Base-by-base conservation (phyloP, 1,284 basidiomycete genomes). In the Neotropicomus parvogracilis region DNA sequence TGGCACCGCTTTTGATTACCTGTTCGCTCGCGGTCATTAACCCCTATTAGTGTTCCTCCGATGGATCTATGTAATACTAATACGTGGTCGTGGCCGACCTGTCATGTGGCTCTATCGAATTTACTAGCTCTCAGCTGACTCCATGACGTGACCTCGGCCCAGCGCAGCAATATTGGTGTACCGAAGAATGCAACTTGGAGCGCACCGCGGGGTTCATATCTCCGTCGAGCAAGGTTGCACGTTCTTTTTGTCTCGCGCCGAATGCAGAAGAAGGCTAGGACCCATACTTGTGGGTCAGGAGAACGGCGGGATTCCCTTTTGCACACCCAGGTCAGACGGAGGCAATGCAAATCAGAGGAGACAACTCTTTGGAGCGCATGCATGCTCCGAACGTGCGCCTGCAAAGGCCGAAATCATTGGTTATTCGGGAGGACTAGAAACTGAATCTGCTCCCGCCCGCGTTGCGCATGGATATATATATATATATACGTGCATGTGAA, bases 191-290 rank as follows among this genome's bases (percentile, higher is more conserved):
- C 16, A 47, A 10, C 27, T 41, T 49, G 34, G 34, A 54, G 50
- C 11, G 38, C n/a, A 35, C 56, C 53, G 56, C 56, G 54, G 59
- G 33, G 20, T 53, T 44, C 39, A 35, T 33, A 54, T 44, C 50
- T 50, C 59, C 54, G 55, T 57, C 11, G 11, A 19, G 27, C 35
- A 26, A 44, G 39, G 45, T 42, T 37, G 24, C 32, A 17, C 28
- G 24, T 40, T 45, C 34, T 37, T 47, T 47, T 53, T 46, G 40
- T 49, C 38, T 29, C 37, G 31, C 40, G 16, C 31, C 37, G 38
- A 50, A 44, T 34, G 27, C 36, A 59, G 40, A 56, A 50, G 44
- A n/a, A n/a, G 6, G 20, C 41, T 20, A 19, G 44, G 7, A 28
- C 32, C 53, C 54, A 31, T 21, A 29, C 36, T 16, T 17, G 27